Base-by-base conservation (phyloP, 495 filamentous ascomycete species). In the Penicillium simplicissimum region DNA sequence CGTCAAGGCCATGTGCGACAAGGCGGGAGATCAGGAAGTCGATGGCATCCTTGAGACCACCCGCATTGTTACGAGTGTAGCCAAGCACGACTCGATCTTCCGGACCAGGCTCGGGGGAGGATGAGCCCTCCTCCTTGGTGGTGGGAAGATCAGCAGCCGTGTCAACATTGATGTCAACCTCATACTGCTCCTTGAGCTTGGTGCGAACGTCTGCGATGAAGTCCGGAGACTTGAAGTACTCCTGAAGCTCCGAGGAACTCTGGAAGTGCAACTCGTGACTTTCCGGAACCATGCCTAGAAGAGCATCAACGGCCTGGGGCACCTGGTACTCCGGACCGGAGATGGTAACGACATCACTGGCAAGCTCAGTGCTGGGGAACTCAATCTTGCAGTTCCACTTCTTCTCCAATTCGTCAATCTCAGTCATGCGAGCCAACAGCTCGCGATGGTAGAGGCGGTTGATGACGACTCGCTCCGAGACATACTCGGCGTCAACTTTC, bases 371-470 rank as follows among this genome's bases (percentile, higher is more conserved):
- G 76, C 92, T 96, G 11, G 95, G 96, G 71, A 98, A 98, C 63
- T 90, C 87, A 68, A 98, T 91, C 79, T 97, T 97, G 87, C 95
- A 97, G 72, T 97, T 97, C 91, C 91, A 97, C 73, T 94, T 96
- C 82, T 94, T 93, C 80, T 98, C 96, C 23, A 98, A 83, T 67
- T 93, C 92, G 62, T 98, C 94, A 57, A 99, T 90, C 70, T 97
- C 88, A 36, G 83, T 75, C 64, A 97, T 89, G 49, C 92, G 91
- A 58, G 89, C 82, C 70, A 97, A 87, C 45, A 99, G 86, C 73
- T 96, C 90, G 69, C 96, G 90, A 76, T 99, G 95, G 69, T 96
- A 96, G 53, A 99, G 82, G 38, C 95, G 91, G 70, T 97, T 93
- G 69, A 99, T 92, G 57, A 90, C 86, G 57, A 99, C 92, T 45